Percentiles rank a stretch among this genome's conserved stretches.
These are phyloP conservation scores for Pharnaceum exiguum DNA, from an alignment of 148 eudicot species.

Conservation along the genomic window DNA sequence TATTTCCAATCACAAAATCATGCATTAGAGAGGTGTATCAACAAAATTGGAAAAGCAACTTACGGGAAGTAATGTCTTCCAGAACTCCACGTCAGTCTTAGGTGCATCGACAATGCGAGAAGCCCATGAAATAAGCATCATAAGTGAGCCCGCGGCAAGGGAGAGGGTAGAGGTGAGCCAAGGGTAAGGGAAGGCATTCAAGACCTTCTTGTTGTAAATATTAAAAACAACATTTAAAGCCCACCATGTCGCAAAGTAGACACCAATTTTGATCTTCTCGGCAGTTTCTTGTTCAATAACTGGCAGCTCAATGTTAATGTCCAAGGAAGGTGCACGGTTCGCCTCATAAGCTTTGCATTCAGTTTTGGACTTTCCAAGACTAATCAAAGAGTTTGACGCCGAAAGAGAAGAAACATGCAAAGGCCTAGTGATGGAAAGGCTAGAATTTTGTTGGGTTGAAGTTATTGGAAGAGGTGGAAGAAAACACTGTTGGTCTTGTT, in stretches of 20 bases:
- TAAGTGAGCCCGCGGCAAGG: slow-evolving; percentile 60
- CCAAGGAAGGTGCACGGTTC: slow-evolving; percentile 29
- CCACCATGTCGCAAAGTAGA: slow-evolving; percentile 74
- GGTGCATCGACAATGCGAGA: slow-evolving; percentile 54
- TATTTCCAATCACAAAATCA: too few species aligned
- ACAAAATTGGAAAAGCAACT: too few species aligned
- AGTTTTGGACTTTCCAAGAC: slow-evolving; percentile 15
- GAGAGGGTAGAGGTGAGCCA: slow-evolving; percentile 74
- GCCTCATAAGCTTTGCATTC: slow-evolving; percentile 53
- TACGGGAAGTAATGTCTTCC: slow-evolving; percentile 61
- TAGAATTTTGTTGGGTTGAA: slow-evolving; percentile 5
- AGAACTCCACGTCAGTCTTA: slow-evolving; percentile 46
- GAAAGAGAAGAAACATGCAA: slow-evolving; percentile 29
- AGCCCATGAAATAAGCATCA: slow-evolving; percentile 66
- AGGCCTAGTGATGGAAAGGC: slow-evolving; percentile 29
- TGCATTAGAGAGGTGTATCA: too few species aligned
- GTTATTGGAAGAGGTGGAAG: slow-evolving; percentile 1
- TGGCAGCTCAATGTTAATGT: slow-evolving; percentile 36
- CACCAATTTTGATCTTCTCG: slow-evolving; percentile 44
- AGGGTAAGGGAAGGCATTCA: slow-evolving; percentile 71
- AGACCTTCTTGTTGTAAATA: slow-evolving; percentile 65
- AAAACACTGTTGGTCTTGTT: slow-evolving; percentile 6
- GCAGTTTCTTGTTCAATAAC: slow-evolving; percentile 40
- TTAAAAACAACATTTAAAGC: slow-evolving; percentile 66
- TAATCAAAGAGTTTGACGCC: too few species aligned